A percentile compares a stretch with the other conserved stretches of the same genome.
phyloP scores from a whole-genome alignment of 306 rosid species.

The Spatholobus suberectus region DNA sequence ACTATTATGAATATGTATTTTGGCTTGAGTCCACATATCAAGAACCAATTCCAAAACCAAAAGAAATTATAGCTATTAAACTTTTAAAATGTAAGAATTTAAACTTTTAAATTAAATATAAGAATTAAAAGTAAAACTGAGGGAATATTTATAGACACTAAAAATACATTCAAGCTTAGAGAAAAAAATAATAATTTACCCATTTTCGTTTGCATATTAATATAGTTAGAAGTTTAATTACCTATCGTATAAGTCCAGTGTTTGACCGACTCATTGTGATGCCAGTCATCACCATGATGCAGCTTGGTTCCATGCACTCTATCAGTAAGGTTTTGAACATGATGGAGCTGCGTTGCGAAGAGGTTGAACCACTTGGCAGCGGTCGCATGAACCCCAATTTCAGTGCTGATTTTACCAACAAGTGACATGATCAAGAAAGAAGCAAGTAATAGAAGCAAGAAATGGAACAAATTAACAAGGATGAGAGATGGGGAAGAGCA shows the following conservation, averaged over 20 bases:
- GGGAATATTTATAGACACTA: too few relatives aligned
- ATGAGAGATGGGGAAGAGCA: neutral
- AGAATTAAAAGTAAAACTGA: too few relatives aligned
- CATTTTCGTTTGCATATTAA: too few relatives aligned
- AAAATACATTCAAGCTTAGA: neutral
- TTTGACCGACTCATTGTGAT: constrained; percentile 44
- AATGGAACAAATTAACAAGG: neutral
- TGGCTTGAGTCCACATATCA: too few relatives aligned
- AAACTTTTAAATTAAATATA: too few relatives aligned
- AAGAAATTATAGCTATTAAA: too few relatives aligned
- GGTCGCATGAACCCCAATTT: constrained; percentile 36
- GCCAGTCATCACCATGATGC: constrained; percentile 65
- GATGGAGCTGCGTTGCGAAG: constrained; percentile 15
- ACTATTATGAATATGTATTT: too few relatives aligned
- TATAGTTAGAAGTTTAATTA: neutral
- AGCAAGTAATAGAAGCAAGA: neutral
- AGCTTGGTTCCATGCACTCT: constrained; percentile 37
- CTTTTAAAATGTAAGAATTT: too few relatives aligned
- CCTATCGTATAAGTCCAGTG: constrained; percentile 41
- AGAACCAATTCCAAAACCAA: too few relatives aligned
- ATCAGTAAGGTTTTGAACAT: constrained; percentile 37
- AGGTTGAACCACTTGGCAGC: constrained; percentile 34
- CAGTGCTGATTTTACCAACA: constrained; percentile 33
- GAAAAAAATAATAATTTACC: too few relatives aligned
- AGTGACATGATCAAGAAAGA: constrained; percentile 33